Evolutionary conservation across 2,329 filamentous ascomycete species (phyloP).

Genomic region (Juglanconis sp.): DNA sequence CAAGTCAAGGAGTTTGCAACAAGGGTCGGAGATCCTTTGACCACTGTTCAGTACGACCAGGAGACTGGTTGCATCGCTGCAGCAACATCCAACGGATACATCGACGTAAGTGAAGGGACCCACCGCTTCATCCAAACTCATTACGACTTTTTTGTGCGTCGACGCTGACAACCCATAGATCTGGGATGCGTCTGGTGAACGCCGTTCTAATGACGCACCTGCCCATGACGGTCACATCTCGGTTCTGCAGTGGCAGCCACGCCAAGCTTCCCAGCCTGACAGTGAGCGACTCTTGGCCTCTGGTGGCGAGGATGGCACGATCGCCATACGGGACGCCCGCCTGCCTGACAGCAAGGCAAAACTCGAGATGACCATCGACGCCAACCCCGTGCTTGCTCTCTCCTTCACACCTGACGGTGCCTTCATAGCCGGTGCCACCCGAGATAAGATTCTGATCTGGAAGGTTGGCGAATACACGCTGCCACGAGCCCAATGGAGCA

Average conservation of each 20-base stretch:
- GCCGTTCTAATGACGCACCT: conserved; percentile 45
- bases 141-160: neutral
- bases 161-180: conserved; percentile 35
- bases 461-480: conserved; percentile 58
- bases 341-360: conserved; percentile 53
- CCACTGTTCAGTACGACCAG: conserved; percentile 56
- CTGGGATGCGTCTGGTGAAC: conserved; percentile 52
- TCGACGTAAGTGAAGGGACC: conserved; percentile 51
- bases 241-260: conserved; percentile 59
- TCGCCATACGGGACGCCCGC: conserved; percentile 60
- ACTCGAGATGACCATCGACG: conserved; percentile 59
- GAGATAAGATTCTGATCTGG: conserved; percentile 59
- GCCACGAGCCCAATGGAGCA: conserved; percentile 59
- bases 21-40: conserved; percentile 51
- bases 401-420: conserved; percentile 62
- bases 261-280: conserved; percentile 35
- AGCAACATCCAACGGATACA: conserved; percentile 55
- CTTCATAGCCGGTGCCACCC: conserved; percentile 61
- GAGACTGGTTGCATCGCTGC: conserved; percentile 50
- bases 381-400: conserved; percentile 52
- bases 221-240: conserved; percentile 59
- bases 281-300: conserved; percentile 59
- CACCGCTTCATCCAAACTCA: neutral
- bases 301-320: conserved; percentile 60
- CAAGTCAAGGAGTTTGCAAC: conserved; percentile 49